Conservation (phyloP, 306 rosid species). For the Prunus davidiana region DNA sequence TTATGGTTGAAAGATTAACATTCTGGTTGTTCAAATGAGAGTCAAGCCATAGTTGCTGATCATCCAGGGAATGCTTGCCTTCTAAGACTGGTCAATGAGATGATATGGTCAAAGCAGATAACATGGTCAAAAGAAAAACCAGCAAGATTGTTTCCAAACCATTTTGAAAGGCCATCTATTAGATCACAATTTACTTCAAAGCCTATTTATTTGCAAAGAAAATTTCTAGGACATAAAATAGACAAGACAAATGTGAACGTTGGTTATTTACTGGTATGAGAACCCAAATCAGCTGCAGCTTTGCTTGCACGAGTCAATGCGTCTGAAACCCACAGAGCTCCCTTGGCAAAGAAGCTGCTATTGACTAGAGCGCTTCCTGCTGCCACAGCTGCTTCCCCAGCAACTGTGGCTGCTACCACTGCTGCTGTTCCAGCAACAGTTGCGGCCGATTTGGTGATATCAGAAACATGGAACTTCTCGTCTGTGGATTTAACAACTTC, state of each 20-base stretch:
- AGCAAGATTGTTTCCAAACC: neutral
- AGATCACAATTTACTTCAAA: neutral
- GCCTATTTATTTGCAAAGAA: slow-evolving; percentile 6
- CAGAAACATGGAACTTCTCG: slow-evolving; percentile 71
- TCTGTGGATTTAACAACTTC: slow-evolving; percentile 74
- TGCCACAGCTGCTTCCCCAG: slow-evolving; percentile 70
- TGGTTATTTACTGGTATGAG: slow-evolving; percentile 20
- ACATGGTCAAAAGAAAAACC: no score
- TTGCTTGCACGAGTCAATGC: slow-evolving; percentile 53
- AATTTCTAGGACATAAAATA: neutral
- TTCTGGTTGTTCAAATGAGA: neutral
- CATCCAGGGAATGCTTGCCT: neutral
- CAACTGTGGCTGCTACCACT: slow-evolving; percentile 59
- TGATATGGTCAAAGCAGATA: neutral
- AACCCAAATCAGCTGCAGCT: slow-evolving; percentile 65
- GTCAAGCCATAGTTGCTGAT: neutral
- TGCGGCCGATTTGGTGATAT: slow-evolving; percentile 69
- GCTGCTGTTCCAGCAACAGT: slow-evolving; percentile 76
- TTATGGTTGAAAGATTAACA: neutral
- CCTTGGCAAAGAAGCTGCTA: slow-evolving; percentile 85
- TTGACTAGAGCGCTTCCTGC: slow-evolving; percentile 68
- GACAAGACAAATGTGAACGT: neutral
- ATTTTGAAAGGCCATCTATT: neutral
- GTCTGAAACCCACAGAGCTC: slow-evolving; percentile 79
- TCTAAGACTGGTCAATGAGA: neutral